These are phyloP conservation scores for Tylopilus sp. DNA, from an alignment of 768 basidiomycete species.

Conservation along the genomic window DNA sequence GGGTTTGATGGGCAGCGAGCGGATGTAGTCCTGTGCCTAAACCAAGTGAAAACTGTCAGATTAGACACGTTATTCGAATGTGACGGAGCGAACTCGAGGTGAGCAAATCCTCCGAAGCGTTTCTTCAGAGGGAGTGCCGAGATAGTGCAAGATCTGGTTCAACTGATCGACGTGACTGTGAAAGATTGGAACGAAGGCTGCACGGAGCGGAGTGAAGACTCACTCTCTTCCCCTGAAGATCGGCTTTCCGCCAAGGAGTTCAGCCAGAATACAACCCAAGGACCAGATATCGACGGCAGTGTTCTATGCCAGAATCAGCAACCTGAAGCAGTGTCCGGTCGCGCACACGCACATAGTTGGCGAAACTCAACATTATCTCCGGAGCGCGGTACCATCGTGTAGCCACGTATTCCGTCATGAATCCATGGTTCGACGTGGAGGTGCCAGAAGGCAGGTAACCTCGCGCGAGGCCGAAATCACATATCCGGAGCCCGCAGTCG, in stretches of 20 bases:
- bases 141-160: constrained; percentile 95
- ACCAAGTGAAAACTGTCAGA: constrained; percentile 7
- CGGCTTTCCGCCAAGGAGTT: constrained; percentile 91
- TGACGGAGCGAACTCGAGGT: constrained; percentile 62
- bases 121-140: constrained; percentile 97
- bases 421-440: constrained; percentile 78
- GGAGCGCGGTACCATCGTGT: constrained; percentile 98
- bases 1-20: constrained; percentile 95
- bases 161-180: constrained; percentile 94
- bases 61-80: background rate
- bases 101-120: constrained; percentile 94
- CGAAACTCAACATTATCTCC: constrained; percentile 98
- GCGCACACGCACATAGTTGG: constrained; percentile 79
- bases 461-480: constrained; percentile 95
- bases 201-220: constrained; percentile 27
- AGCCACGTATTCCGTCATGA: constrained; percentile 99
- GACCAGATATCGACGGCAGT: constrained; percentile 96
- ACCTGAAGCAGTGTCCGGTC: background rate
- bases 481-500: constrained; percentile 97
- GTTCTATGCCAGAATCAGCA: constrained; percentile 44
- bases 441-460: constrained; percentile 88
- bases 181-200: constrained; percentile 2
- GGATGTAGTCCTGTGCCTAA: constrained; percentile 96
- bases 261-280: constrained; percentile 92
- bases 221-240: constrained; percentile 97